Percentiles rank a stretch among this genome's conserved stretches.
Conservation (phyloP, 306 rosid species). For the Inga leiocalycina region DNA sequence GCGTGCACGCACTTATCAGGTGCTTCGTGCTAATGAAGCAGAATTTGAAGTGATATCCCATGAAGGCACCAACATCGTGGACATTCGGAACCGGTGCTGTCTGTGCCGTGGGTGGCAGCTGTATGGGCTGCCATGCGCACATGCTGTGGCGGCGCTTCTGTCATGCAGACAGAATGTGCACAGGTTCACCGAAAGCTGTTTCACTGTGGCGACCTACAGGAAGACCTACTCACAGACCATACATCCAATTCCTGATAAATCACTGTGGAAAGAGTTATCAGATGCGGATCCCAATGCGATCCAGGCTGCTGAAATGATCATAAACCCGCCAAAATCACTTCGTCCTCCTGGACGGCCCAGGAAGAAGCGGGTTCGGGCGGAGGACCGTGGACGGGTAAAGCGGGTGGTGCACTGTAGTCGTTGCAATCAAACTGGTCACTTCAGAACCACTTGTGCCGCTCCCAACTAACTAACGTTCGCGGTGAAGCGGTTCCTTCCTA, state of each 20-base stretch:
- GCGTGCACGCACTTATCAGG: constrained; percentile 81
- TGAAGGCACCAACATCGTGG: constrained; percentile 73
- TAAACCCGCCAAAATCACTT: constrained; percentile 83
- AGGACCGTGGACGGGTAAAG: constrained; percentile 84
- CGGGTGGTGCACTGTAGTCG: constrained; percentile 94
- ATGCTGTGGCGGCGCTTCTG: constrained; percentile 89
- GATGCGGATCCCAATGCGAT: constrained; percentile 56
- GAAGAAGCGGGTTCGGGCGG: constrained; percentile 84
- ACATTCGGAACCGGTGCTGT: constrained; percentile 79
- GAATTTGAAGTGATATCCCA: constrained; percentile 87
- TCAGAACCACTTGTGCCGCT: constrained; percentile 91
- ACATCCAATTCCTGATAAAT: constrained; percentile 88
- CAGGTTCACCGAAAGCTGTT: constrained; percentile 85
- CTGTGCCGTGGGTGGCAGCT: constrained; percentile 89
- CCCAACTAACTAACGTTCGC: constrained; percentile 45
- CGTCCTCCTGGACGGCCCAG: constrained; percentile 85
- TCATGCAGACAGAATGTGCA: constrained; percentile 89
- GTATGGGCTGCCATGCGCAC: constrained; percentile 88
- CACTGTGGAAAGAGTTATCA: constrained; percentile 73
- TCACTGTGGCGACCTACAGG: constrained; percentile 81
- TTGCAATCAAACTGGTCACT: constrained; percentile 90
- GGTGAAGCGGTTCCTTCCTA: neutral
- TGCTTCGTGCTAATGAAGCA: constrained; percentile 88
- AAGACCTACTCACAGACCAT: constrained; percentile 88
- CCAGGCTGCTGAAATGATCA: constrained; percentile 47